A percentile compares a stretch with the other conserved stretches of the same genome.
These are phyloP conservation scores for Pisolithus thermaeus DNA, from an alignment of 1,284 basidiomycete genomes.

Conservation along the genomic window DNA sequence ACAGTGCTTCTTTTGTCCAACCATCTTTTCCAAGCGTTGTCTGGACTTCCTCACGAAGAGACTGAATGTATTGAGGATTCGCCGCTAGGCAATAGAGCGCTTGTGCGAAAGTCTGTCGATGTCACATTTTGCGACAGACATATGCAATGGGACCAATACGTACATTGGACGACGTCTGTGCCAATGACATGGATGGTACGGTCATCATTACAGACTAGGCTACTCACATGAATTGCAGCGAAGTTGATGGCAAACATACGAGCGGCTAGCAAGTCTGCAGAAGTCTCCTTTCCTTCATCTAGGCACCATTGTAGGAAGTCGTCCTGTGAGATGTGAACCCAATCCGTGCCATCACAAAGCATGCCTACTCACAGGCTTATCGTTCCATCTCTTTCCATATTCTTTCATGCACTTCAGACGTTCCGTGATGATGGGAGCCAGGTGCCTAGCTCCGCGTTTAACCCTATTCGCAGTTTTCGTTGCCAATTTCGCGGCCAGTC, in stretches of 20 bases:
- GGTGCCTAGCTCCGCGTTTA: conserved; percentile 16
- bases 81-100: conserved; percentile 33
- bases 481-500: conserved; percentile 13
- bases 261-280: conserved; percentile 25
- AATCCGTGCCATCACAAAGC: not conserved
- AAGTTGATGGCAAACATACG: conserved; percentile 35
- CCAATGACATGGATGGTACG: not conserved
- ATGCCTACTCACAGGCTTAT: conserved; percentile 31
- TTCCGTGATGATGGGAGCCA: conserved; percentile 36
- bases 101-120: conserved; percentile 29
- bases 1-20: conserved; percentile 38
- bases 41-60: conserved; percentile 41
- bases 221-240: conserved; percentile 32
- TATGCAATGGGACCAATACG: not conserved
- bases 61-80: conserved; percentile 32
- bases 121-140: not conserved
- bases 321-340: conserved; percentile 21
- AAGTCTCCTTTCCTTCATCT: conserved; percentile 28
- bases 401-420: conserved; percentile 26
- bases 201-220: not conserved
- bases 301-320: conserved; percentile 42
- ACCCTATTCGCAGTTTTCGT: conserved; percentile 15
- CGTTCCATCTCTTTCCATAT: conserved; percentile 30
- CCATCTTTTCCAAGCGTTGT: conserved; percentile 32
- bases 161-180: conserved; percentile 15